phyloP scores from a whole-genome alignment of 345 rosid genomes.

The Ceriops tagal region DNA sequence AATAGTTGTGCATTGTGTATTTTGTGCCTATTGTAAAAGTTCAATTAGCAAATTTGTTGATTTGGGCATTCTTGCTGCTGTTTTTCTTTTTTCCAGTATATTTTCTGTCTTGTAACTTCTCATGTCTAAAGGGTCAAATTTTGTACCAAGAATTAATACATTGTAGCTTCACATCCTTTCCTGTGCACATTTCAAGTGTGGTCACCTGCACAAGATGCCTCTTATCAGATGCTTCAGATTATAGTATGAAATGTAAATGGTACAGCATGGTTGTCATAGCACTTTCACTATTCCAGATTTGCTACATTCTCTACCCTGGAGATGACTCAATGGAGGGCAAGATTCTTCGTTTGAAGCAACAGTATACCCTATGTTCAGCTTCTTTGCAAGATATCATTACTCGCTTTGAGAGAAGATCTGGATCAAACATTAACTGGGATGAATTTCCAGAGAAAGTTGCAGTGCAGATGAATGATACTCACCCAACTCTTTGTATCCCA shows the following conservation, averaged over 20 bases:
- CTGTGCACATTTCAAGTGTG: background rate
- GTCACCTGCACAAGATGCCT: background rate
- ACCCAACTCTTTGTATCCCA: constrained; percentile 78
- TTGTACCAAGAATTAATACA: background rate
- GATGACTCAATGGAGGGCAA: constrained; percentile 77
- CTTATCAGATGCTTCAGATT: background rate
- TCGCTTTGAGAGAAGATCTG: constrained; percentile 69
- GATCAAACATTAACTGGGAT: constrained; percentile 58
- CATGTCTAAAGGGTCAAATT: too few relatives aligned
- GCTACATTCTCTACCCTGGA: constrained; percentile 75
- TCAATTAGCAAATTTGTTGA: background rate
- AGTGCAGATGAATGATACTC: constrained; percentile 81
- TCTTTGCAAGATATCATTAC: constrained; percentile 73
- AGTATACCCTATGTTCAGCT: constrained; percentile 77
- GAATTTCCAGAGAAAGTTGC: constrained; percentile 79
- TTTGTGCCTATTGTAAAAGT: background rate
- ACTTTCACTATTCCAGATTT: constrained; percentile 41
- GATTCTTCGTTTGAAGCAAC: constrained; percentile 77
- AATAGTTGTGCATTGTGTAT: background rate
- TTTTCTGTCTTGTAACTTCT: background rate
- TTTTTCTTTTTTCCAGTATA: background rate
- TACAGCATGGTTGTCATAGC: background rate
- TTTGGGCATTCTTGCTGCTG: background rate
- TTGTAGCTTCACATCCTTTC: background rate
- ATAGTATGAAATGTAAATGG: background rate